A percentile compares a stretch with the other conserved stretches of the same genome.
phyloP scores from a whole-genome alignment of 2,329 filamentous ascomycete genomes.

The Paracorniculantispora psalliotae region DNA sequence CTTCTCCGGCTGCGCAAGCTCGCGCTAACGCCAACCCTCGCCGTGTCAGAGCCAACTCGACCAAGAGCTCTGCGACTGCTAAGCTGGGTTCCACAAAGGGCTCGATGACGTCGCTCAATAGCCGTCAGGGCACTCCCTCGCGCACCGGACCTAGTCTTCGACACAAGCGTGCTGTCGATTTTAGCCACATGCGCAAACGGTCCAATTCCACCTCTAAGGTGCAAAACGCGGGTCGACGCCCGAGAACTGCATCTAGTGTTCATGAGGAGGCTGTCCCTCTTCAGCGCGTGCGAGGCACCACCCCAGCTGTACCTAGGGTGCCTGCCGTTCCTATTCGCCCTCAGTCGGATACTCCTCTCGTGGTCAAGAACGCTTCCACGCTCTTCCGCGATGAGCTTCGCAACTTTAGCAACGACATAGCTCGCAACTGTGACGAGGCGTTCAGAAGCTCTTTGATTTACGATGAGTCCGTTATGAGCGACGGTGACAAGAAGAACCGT shows the following conservation, averaged over 20 bases:
- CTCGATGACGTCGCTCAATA: slow-evolving; percentile 48
- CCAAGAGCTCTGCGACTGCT: slow-evolving; percentile 25
- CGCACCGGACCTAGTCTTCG: slow-evolving; percentile 39
- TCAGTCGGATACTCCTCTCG: slow-evolving; percentile 22
- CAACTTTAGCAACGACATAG: slow-evolving; percentile 78
- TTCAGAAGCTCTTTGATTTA: slow-evolving; percentile 64
- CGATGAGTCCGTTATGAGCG: slow-evolving; percentile 32
- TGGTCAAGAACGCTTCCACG: slow-evolving; percentile 26
- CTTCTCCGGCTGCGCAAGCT: slow-evolving; percentile 20
- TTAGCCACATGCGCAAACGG: slow-evolving; percentile 43
- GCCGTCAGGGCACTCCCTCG: slow-evolving; percentile 39
- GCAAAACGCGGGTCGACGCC: slow-evolving; percentile 9
- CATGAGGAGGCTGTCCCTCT: not conserved
- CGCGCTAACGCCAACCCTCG: slow-evolving; percentile 25
- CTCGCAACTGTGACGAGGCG: slow-evolving; percentile 86
- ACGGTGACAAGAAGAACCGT: slow-evolving; percentile 26
- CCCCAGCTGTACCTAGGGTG: slow-evolving; percentile 25
- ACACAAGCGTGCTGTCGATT: slow-evolving; percentile 51
- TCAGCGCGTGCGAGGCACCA: slow-evolving; percentile 20
- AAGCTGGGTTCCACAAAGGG: slow-evolving; percentile 31
- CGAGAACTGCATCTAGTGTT: not conserved
- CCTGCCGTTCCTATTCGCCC: slow-evolving; percentile 21
- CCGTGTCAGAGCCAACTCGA: slow-evolving; percentile 25
- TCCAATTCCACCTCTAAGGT: slow-evolving; percentile 27
- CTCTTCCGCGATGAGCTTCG: slow-evolving; percentile 68